phyloP scores from a whole-genome alignment of 345 rosid genomes.

The Eucalyptus marginata region DNA sequence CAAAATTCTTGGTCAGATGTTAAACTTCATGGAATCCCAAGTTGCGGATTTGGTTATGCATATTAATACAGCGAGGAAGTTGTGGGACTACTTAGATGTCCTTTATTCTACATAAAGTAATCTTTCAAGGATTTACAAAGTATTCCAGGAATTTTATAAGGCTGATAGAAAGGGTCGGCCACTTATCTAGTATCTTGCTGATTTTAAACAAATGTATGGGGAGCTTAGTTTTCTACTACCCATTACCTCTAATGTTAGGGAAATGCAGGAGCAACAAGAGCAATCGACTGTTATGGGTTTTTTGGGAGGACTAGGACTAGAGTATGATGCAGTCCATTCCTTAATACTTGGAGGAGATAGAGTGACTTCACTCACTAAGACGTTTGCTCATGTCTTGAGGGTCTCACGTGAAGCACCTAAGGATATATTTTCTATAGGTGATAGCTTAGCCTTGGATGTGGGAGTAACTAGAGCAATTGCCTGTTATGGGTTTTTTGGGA shows the following conservation, averaged over 20 bases:
- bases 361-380: too few relatives aligned
- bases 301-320: too few relatives aligned
- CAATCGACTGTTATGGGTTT: too few relatives aligned
- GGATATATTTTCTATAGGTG: too few relatives aligned
- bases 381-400: too few relatives aligned
- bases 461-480: not conserved
- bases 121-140: not conserved
- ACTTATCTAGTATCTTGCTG: not conserved
- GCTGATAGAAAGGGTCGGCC: not conserved
- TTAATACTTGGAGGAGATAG: too few relatives aligned
- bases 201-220: not conserved
- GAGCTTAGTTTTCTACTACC: not conserved
- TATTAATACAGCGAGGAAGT: not conserved
- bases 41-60: not conserved
- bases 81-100: not conserved
- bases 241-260: not conserved
- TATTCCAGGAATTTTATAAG: not conserved
- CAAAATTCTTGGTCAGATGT: not conserved
- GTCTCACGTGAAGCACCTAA: too few relatives aligned
- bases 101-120: not conserved
- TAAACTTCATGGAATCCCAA: not conserved
- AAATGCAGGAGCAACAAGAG: not conserved
- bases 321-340: too few relatives aligned
- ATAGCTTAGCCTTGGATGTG: too few relatives aligned
- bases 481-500: not conserved